Evolutionary conservation across 2,329 filamentous ascomycete species (phyloP).

Genomic region (Beauveria sp.): DNA sequence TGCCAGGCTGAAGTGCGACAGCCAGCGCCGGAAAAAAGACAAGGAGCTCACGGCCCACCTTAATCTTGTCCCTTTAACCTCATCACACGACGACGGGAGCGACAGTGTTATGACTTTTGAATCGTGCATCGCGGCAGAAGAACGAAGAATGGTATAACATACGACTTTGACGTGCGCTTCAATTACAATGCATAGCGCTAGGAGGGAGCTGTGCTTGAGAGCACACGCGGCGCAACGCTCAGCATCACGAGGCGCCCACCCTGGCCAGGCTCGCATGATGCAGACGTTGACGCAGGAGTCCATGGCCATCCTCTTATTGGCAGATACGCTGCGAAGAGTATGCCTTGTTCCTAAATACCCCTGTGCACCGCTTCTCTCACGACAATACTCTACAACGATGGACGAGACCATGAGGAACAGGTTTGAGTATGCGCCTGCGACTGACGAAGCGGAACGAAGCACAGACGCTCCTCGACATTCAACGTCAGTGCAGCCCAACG

Average conservation of each 20-base stretch:
- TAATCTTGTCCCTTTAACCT: not conserved
- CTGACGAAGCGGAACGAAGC: not conserved
- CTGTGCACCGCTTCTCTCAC: not conserved
- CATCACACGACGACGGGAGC: not conserved
- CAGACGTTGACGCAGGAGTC: not conserved
- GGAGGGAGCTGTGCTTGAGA: not conserved
- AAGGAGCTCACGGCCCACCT: conserved; percentile 1
- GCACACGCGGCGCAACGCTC: not conserved
- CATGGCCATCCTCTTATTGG: not conserved
- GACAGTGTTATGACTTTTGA: not conserved
- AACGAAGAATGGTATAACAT: not conserved
- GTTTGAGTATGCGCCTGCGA: not conserved
- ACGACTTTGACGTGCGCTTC: not conserved
- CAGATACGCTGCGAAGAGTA: not conserved
- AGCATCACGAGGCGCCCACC: not conserved
- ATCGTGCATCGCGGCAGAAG: not conserved
- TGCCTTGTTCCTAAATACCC: not conserved
- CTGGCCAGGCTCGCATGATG: not conserved
- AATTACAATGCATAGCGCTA: not conserved
- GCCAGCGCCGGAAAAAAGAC: not conserved
- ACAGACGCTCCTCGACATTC: no score
- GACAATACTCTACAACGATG: not conserved
- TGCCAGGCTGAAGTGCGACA: not conserved
- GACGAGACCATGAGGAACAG: not conserved
- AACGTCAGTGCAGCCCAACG: not conserved